Base-by-base conservation (phyloP, 2,329 filamentous ascomycete genomes). In the Lecanicillium sp. region DNA sequence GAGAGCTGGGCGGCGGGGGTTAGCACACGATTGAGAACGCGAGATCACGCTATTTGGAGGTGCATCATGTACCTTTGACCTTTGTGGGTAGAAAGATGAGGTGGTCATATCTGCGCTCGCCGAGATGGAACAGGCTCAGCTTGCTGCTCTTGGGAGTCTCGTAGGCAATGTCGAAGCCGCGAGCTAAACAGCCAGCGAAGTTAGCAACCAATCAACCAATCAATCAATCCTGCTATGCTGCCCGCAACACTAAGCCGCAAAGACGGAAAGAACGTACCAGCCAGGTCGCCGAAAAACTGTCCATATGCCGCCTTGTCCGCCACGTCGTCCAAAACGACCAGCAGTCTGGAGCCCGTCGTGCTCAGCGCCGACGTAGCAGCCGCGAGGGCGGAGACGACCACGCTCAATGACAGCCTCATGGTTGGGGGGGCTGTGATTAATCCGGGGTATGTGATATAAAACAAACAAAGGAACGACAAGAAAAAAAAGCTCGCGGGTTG, bases 91-190 rank as follows among this genome's bases (percentile, higher is more conserved):
- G 81, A 57, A 98, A 77, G 55, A 97, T 68, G 55, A 97, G 72
- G 69, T 98, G 91, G 70, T 97, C 91, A 69, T 90, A 97, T 54
- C 80, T 82, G 65, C 86, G 83, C 71, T 93, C 88, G 63, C 91
- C 93, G 54, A 93, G 82, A 62, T 81, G 76, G 73, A 96, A 95
- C 56, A 98, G 76, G 44, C 80, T 77, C 59, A 97, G 71, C 43
- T 76, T 74, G 45, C 89, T 81, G 64, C 81, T 86, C 71, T 93
- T 93, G 52, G 89, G 87, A 7, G 89, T 90, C 65, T 90, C 82
- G 64, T 90, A 90, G 30, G 79, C 78, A 57, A 96, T 74, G 52
- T 84, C 73, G 67, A 87, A 97, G 55, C 90, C 91, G 64, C 93
- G 83, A 58, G 73, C 93, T 97, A 58, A 45, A 33, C 29, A 52